Evolutionary conservation across 1,139 yeast species (phyloP), one percentile per base, ranked within the genome.

Genomic region (Taphrina communis): DNA sequence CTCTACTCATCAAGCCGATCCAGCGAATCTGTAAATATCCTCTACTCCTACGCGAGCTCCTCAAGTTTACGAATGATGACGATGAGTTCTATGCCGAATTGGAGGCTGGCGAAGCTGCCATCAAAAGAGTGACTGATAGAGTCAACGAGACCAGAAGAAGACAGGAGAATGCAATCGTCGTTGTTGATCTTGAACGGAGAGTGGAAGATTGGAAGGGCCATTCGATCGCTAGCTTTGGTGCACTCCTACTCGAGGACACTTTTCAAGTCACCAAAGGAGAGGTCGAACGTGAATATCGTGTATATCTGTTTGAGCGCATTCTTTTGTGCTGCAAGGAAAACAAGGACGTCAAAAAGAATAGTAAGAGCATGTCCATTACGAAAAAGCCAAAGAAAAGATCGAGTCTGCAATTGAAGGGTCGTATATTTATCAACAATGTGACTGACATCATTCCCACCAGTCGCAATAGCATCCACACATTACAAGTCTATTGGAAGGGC

Each of bases 151-250:
- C 97, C 12, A 97, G 93, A 79, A 85, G 99, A 78, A 83, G 92
- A 73, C 88, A 96, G 0, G 99, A 94, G 77, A 95, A 94, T 78
- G 85, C 87, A 59, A 89, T 87, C 70, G 84, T 86, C 60, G 82
- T 90, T 61, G 86, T 85, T 73, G 89, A 88, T 69, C 82, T 94
- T 58, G 83, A 84, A 68, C 89, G 86, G 53, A 83, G 94, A 71
- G 95, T 93, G 12, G 82, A 84, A 53, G 96, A 93, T 78, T 94
- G 99, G 99, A 86, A 93, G 74, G 98, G 97, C n/a, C 93, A 91
- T 78, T 87, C 87, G 72, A 81, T 90, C 66, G 84, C 83, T 71
- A 90, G 88, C 73, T 91, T 92, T 78, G 99, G 99, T 39, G 96
- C 90, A 71, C 82, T 94, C 69, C 79, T 93, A 65, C 86, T 87